Percentiles rank a stretch among this genome's conserved stretches.
These are phyloP conservation scores for Alternaria triticina DNA, from an alignment of 2,329 filamentous ascomycete species.

Conservation along the genomic window DNA sequence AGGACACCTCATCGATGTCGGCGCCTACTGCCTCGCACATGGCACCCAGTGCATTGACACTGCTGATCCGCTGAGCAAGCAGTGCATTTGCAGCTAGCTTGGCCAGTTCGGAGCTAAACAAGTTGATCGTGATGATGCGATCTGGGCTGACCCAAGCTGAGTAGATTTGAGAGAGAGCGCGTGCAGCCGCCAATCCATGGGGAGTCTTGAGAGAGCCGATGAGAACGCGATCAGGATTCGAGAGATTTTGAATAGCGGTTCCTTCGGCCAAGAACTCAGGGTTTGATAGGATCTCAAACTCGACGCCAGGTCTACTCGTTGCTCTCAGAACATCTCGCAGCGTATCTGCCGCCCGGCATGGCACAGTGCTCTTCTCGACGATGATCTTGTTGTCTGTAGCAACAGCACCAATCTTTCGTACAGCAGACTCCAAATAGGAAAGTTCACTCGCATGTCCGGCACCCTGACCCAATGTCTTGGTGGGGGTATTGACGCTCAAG, in stretches of 20 bases:
- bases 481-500: slow-evolving; percentile 80
- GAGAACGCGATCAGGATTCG: slow-evolving; percentile 74
- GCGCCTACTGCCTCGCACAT: slow-evolving; percentile 79
- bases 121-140: slow-evolving; percentile 73
- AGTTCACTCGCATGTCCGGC: slow-evolving; percentile 76
- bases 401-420: slow-evolving; percentile 69
- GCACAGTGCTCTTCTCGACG: slow-evolving; percentile 83
- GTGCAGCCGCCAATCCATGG: slow-evolving; percentile 65
- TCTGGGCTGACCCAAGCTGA: slow-evolving; percentile 71
- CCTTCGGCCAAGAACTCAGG: slow-evolving; percentile 83
- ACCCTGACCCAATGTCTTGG: slow-evolving; percentile 73
- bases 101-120: slow-evolving; percentile 78
- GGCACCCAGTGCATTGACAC: slow-evolving; percentile 81
- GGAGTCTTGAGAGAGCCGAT: slow-evolving; percentile 72
- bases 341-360: slow-evolving; percentile 74
- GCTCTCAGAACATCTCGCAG: slow-evolving; percentile 69
- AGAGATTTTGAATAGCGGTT: slow-evolving; percentile 73
- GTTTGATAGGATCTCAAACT: slow-evolving; percentile 80
- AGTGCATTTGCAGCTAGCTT: slow-evolving; percentile 83
- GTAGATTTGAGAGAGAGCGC: slow-evolving; percentile 70
- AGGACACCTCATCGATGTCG: slow-evolving; percentile 74
- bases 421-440: slow-evolving; percentile 73
- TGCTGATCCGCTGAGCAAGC: slow-evolving; percentile 79
- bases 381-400: slow-evolving; percentile 73
- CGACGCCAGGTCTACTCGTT: neutral